Conservation (phyloP, 2,329 filamentous ascomycete genomes). For the Leptographium galeiforme region DNA sequence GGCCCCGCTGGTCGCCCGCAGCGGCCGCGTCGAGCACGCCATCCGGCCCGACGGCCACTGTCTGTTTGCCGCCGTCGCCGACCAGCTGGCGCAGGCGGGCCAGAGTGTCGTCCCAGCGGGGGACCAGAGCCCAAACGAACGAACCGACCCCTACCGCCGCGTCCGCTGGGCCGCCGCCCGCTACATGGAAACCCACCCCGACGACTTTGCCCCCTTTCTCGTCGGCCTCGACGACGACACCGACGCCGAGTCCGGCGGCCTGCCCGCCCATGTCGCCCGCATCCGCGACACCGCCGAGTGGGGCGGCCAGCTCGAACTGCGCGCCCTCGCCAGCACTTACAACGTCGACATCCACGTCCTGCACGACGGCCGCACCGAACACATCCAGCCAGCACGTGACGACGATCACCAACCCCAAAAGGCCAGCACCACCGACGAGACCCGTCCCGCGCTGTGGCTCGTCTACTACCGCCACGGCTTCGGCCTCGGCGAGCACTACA, state of each 20-base stretch:
- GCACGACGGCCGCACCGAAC: slow-evolving; percentile 71
- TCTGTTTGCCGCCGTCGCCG: slow-evolving; percentile 80
- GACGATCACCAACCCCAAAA: slow-evolving; percentile 6
- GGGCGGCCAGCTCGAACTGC: slow-evolving; percentile 85
- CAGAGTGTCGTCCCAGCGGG: slow-evolving; percentile 27
- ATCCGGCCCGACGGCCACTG: slow-evolving; percentile 91
- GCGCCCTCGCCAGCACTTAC: slow-evolving; percentile 71
- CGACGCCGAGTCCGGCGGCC: slow-evolving; percentile 54
- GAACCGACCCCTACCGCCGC: slow-evolving; percentile 8
- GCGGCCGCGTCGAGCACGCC: slow-evolving; percentile 58
- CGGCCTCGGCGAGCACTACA: slow-evolving; percentile 93
- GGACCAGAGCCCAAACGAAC: too few relatives aligned
- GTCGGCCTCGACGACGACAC: slow-evolving; percentile 2
- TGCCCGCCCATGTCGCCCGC: slow-evolving; percentile 59
- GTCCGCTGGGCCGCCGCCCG: slow-evolving; percentile 60
- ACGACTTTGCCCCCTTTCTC: slow-evolving; percentile 70
- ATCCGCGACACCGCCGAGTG: slow-evolving; percentile 85
- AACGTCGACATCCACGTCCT: slow-evolving; percentile 71
- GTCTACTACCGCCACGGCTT: slow-evolving; percentile 93
- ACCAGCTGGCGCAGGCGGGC: slow-evolving; percentile 51
- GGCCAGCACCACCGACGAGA: slow-evolving; percentile 17
- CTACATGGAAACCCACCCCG: slow-evolving; percentile 60
- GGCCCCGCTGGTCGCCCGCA: slow-evolving; percentile 47
- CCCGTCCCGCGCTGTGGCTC: slow-evolving; percentile 59
- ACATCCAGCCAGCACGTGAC: slow-evolving; percentile 44